Evolutionary conservation across 306 rosid genomes (phyloP), one percentile per base, ranked within the genome.

Genomic region (Sechiopsis laciniata): DNA sequence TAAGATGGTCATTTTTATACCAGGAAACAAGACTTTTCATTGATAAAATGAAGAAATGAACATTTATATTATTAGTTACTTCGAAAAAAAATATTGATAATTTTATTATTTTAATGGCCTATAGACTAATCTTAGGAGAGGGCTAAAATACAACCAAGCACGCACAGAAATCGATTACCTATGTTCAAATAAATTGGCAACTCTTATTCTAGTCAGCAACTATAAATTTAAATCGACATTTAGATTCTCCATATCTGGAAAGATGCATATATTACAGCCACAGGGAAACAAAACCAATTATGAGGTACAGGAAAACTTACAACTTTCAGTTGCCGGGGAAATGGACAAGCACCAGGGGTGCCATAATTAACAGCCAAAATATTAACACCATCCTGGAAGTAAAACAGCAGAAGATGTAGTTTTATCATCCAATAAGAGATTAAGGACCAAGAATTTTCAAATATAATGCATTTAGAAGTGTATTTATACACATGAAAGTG

Each of bases 301-400:
- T 78, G 73, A 67, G 56, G 57, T 21, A 22, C 66, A 32, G 67
- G 71, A 62, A 0, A 3, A 73, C 92, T 87, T 84, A 94, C 97
- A 82, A 79, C 89, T 82, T 78, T 89, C 82, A 85, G 72, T 75
- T 89, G 86, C 58, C 98, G 85, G 64, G 97, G 98, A 78, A 85
- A 85, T 57, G 96, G 84, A 77, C 98, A 94, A 51, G 92, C 84
- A 68, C 97, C 96, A 2, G 86, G 91, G 48, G 95, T 75, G 72
- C 97, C 98, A 82, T 90, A 94, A 80, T 83, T 87, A 79, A 94
- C 96, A 37, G 89, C 98, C 85, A 94, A 75, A 55, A 94, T 81
- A 74, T 86, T 94, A 74, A 83, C 84, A 52, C 95, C 96, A 79
- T 94, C 98, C 98, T 94, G 87, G 64, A 70, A 84, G 29, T 62